These are phyloP conservation scores for Paraglomus occultum DNA, from an alignment of 192 early-diverging fungal species.

Conservation along the genomic window DNA sequence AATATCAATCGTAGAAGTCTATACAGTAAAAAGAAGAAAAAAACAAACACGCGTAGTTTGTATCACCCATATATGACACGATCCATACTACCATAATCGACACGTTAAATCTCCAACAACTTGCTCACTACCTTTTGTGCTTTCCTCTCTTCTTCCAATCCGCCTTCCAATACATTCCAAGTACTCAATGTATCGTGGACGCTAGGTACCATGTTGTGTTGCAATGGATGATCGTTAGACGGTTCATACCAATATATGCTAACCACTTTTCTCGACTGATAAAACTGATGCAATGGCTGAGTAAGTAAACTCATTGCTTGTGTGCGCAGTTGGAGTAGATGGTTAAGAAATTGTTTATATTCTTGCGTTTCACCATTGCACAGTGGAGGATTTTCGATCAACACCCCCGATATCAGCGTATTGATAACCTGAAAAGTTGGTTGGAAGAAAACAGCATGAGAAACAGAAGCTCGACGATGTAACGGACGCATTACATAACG, in stretches of 20 bases:
- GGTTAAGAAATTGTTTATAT: conserved; percentile 63
- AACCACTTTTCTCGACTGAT: conserved; percentile 63
- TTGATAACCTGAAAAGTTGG: conserved; percentile 49
- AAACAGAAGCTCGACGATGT: not conserved
- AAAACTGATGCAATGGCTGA: conserved; percentile 61
- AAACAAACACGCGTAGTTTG: conserved; percentile 2
- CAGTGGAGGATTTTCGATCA: conserved; percentile 68
- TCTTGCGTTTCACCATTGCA: conserved; percentile 81
- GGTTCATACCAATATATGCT: conserved; percentile 60
- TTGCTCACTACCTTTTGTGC: conserved; percentile 3
- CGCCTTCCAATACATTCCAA: conserved; percentile 45
- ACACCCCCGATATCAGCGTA: conserved; percentile 60
- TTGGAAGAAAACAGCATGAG: not conserved
- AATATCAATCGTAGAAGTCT: conserved; percentile 39
- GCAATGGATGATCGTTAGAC: conserved; percentile 56
- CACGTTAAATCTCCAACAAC: too few species aligned
- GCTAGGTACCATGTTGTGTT: conserved; percentile 47
- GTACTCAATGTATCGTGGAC: conserved; percentile 37
- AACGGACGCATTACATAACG: not conserved
- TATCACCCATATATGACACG: not conserved
- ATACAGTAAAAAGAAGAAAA: not conserved
- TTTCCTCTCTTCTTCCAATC: conserved; percentile 44
- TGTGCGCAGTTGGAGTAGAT: conserved; percentile 57
- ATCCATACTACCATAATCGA: too few species aligned
- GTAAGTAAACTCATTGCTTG: conserved; percentile 58